Percentiles rank a stretch among this genome's conserved stretches.
Evolutionary conservation across 345 rosid species (phyloP).

Genomic region (Diplotaxis tenuifolia): DNA sequence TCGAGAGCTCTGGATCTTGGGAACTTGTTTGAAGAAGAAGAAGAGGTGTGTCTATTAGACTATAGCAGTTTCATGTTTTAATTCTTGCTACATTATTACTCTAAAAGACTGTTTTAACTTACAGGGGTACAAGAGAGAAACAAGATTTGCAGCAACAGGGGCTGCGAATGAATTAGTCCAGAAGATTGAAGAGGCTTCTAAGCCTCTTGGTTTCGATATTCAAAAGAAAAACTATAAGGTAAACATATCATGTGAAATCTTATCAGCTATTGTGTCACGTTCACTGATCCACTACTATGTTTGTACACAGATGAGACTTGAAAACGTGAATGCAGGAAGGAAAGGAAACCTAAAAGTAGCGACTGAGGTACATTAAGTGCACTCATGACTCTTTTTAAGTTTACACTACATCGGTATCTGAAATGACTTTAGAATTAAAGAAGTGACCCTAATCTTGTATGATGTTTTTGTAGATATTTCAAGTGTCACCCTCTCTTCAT

Average conservation of each 20-base stretch:
- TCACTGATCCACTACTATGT: background rate
- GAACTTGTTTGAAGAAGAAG: constrained; percentile 80
- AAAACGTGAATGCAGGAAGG: constrained; percentile 85
- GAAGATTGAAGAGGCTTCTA: constrained; percentile 90
- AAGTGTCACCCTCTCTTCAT: constrained; percentile 95
- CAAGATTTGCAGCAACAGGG: constrained; percentile 83
- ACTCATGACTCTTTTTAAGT: background rate
- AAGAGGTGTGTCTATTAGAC: constrained; percentile 54
- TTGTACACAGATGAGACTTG: constrained; percentile 79
- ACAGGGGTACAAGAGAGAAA: constrained; percentile 88
- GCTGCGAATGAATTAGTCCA: constrained; percentile 86
- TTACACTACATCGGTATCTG: background rate
- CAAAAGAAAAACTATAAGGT: constrained; percentile 97
- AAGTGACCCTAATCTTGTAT: background rate
- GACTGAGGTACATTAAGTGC: constrained; percentile 64
- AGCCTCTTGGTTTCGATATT: constrained; percentile 94
- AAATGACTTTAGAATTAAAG: background rate
- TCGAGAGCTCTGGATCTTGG: constrained; percentile 89
- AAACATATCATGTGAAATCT: constrained; percentile 8
- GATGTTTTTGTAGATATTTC: constrained; percentile 63
- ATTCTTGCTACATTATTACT: background rate
- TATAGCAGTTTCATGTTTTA: background rate
- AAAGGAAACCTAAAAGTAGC: constrained; percentile 93
- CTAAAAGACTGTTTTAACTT: constrained; percentile 8
- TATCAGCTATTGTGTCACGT: constrained; percentile 7